Percentiles rank a stretch among this genome's conserved stretches.
Evolutionary conservation across 306 rosid genomes (phyloP).

Genomic region (Vachellia pachyceras): DNA sequence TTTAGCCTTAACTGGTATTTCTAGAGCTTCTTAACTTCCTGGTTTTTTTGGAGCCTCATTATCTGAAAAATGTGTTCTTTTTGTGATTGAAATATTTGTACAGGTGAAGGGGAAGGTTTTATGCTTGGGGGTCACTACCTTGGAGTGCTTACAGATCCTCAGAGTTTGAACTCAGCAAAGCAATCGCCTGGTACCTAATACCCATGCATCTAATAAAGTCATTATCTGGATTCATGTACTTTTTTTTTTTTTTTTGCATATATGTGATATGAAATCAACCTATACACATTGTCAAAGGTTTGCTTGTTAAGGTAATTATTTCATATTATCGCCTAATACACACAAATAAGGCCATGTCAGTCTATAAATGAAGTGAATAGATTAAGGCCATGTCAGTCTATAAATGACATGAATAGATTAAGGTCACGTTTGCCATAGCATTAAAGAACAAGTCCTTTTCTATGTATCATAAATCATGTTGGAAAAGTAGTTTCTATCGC

Average conservation of each 20-base stretch:
- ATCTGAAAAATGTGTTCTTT: conserved; percentile 5
- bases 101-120: conserved; percentile 66
- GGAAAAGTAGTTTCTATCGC: no score
- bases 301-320: no score
- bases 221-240: neutral
- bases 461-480: no score
- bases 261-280: no score
- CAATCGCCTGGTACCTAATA: conserved; percentile 44
- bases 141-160: conserved; percentile 66
- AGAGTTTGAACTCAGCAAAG: conserved; percentile 40
- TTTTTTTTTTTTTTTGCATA: neutral
- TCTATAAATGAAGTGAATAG: no score
- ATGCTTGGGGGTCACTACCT: conserved; percentile 86
- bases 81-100: conserved; percentile 16
- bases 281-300: no score
- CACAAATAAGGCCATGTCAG: no score
- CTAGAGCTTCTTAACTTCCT: neutral
- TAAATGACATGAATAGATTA: no score
- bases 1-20: conserved; percentile 68
- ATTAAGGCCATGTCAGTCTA: no score
- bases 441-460: no score
- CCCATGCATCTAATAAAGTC: conserved; percentile 1
- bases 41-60: conserved; percentile 5
- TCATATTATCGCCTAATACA: no score
- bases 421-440: no score